A percentile compares a stretch with the other conserved stretches of the same genome.
Conservation (phyloP, 1,284 basidiomycete species). For the Phaffia rhodozyma region DNA sequence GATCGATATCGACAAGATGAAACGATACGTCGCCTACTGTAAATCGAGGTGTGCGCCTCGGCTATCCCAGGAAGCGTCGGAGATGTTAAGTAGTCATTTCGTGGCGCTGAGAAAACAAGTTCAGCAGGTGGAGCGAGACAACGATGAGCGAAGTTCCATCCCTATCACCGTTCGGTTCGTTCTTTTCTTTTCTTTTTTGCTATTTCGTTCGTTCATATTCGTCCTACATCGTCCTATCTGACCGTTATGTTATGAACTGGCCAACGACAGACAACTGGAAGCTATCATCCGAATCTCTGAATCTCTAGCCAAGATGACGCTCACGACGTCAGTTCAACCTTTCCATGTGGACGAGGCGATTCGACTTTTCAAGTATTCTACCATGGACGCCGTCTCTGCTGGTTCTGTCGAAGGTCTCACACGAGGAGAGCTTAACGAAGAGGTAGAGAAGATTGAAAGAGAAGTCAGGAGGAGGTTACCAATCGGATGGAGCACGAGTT, state of each 20-base stretch:
- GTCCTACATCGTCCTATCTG: background rate
- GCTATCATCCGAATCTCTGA: slow-evolving; percentile 98
- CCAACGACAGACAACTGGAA: slow-evolving; percentile 69
- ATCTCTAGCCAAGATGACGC: slow-evolving; percentile 85
- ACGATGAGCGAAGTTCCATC: slow-evolving; percentile 93
- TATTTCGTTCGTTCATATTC: background rate
- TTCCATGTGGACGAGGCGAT: slow-evolving; percentile 98
- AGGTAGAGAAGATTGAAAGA: slow-evolving; percentile 83
- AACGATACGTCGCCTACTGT: slow-evolving; percentile 90
- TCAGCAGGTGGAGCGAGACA: slow-evolving; percentile 90
- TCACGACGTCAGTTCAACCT: slow-evolving; percentile 72
- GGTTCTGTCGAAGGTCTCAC: slow-evolving; percentile 79
- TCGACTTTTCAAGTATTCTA: slow-evolving; percentile 94
- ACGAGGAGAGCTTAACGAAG: slow-evolving; percentile 82
- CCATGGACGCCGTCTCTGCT: slow-evolving; percentile 96
- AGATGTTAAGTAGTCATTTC: slow-evolving; percentile 96
- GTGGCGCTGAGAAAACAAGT: slow-evolving; percentile 89
- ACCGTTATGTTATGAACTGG: background rate
- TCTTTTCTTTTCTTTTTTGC: background rate
- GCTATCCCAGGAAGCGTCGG: slow-evolving; percentile 80
- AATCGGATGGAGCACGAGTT: slow-evolving; percentile 93
- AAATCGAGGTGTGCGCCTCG: slow-evolving; percentile 97
- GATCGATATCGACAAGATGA: slow-evolving; percentile 97
- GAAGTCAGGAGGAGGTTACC: slow-evolving; percentile 80
- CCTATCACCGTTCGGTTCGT: slow-evolving; percentile 90